Conservation (phyloP, 2,329 filamentous ascomycete species). For the Colletotrichum sp. region DNA sequence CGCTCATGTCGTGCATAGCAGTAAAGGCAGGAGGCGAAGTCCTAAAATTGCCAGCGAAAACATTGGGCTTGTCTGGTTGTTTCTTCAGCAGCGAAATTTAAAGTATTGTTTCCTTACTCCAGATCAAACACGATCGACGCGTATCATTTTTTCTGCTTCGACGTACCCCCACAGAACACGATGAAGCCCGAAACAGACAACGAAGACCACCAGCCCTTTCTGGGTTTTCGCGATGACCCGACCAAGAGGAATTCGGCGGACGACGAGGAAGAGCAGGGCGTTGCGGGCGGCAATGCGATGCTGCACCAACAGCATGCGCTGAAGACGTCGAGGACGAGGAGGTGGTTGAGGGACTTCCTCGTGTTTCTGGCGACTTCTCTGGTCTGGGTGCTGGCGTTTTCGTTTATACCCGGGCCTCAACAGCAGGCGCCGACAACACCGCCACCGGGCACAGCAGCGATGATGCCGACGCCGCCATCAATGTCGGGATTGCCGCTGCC, state of each 20-base stretch:
- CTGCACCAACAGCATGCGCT: background rate
- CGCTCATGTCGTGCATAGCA: background rate
- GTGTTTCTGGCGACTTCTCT: conserved; percentile 21
- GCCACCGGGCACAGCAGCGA: background rate
- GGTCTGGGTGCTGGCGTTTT: conserved; percentile 23
- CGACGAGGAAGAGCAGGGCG: background rate
- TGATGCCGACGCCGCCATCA: background rate
- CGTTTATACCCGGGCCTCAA: background rate
- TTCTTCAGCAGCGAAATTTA: background rate
- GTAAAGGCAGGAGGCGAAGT: background rate
- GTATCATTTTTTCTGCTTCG: background rate
- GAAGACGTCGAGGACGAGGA: background rate
- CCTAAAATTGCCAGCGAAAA: rapidly evolving
- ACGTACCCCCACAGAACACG: background rate
- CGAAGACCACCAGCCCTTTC: conserved; percentile 9
- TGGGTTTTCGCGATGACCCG: conserved; percentile 6
- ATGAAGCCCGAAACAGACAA: background rate
- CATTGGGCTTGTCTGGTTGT: background rate
- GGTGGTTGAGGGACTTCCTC: background rate
- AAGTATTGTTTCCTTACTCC: background rate
- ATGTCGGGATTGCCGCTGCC: background rate
- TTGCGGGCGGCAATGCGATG: background rate
- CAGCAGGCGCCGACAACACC: background rate
- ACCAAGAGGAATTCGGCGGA: background rate
- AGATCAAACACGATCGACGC: background rate